phyloP scores from a whole-genome alignment of 208 protist species.

The Trypanosoma melophagium region DNA sequence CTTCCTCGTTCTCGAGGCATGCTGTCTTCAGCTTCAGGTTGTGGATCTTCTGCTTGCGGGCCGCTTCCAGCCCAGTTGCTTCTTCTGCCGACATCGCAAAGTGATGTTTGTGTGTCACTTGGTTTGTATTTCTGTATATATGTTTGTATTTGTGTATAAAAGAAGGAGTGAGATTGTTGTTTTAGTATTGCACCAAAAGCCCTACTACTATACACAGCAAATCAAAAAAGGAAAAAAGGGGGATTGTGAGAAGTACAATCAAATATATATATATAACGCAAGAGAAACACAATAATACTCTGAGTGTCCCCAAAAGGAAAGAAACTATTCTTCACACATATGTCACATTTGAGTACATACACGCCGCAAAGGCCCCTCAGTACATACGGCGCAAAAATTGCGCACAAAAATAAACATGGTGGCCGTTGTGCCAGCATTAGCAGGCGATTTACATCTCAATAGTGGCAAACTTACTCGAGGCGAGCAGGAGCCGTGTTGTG shows the following conservation, averaged over 20 bases:
- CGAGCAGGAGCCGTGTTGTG: constrained; percentile 18
- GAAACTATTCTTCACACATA: not conserved
- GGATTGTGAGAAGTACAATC: constrained; percentile 2
- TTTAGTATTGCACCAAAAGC: not conserved
- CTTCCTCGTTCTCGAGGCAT: constrained; percentile 78
- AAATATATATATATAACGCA: constrained; percentile 9
- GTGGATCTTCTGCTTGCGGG: constrained; percentile 87
- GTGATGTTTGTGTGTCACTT: constrained; percentile 20
- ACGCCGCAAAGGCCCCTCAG: not conserved
- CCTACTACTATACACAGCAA: not conserved
- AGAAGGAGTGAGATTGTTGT: not conserved
- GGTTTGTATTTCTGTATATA: constrained; percentile 21
- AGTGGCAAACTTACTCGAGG: constrained; percentile 1
- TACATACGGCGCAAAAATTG: constrained; percentile 4
- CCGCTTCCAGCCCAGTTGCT: constrained; percentile 73
- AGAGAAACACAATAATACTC: not conserved
- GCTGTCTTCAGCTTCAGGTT: constrained; percentile 87
- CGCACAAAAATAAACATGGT: not conserved
- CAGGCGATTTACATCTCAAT: constrained; percentile 6
- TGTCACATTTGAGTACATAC: constrained; percentile 5
- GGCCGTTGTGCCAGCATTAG: not conserved
- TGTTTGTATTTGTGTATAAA: constrained; percentile 7
- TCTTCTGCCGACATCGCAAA: constrained; percentile 55
- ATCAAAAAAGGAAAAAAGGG: constrained; percentile 13
- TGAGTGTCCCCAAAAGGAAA: not conserved